These are phyloP conservation scores for Candida nanaspora DNA, from an alignment of 805 yeast species.

Conservation along the genomic window DNA sequence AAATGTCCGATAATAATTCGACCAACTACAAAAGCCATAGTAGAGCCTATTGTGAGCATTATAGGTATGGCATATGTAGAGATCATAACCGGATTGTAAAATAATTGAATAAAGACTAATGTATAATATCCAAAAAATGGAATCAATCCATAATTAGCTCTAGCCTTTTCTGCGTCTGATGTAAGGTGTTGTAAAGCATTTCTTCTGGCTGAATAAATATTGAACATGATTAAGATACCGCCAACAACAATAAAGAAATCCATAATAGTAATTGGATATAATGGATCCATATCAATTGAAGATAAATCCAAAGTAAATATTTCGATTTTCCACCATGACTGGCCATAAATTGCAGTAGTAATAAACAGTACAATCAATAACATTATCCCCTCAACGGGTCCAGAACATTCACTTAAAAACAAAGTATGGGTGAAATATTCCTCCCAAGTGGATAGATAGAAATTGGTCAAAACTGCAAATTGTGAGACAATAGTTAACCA, in stretches of 20 bases:
- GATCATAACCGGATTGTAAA: constrained; percentile 47
- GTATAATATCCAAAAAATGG: constrained; percentile 61
- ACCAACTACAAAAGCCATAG: constrained; percentile 83
- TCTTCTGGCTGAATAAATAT: constrained; percentile 57
- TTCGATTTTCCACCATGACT: constrained; percentile 52
- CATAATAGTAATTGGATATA: constrained; percentile 30
- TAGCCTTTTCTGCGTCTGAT: constrained; percentile 22
- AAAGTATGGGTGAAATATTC: constrained; percentile 85
- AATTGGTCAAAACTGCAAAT: constrained; percentile 70
- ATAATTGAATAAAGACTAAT: constrained; percentile 38
- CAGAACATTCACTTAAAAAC: constrained; percentile 72
- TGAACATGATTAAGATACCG: constrained; percentile 50
- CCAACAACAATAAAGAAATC: constrained; percentile 44
- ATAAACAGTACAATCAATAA: constrained; percentile 49
- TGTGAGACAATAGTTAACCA: constrained; percentile 55
- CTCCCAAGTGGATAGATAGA: constrained; percentile 91
- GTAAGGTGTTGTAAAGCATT: constrained; percentile 47
- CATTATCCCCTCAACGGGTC: constrained; percentile 92
- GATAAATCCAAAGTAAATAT: constrained; percentile 31
- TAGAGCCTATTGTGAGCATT: constrained; percentile 62
- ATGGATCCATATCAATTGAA: constrained; percentile 19
- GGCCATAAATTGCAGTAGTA: constrained; percentile 64
- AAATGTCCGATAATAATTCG: constrained; percentile 83
- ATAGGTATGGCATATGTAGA: constrained; percentile 43
- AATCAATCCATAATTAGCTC: constrained; percentile 46